Evolutionary conservation across 1,139 yeast species (phyloP).

Genomic region (Magnusiomyces fungicola): DNA sequence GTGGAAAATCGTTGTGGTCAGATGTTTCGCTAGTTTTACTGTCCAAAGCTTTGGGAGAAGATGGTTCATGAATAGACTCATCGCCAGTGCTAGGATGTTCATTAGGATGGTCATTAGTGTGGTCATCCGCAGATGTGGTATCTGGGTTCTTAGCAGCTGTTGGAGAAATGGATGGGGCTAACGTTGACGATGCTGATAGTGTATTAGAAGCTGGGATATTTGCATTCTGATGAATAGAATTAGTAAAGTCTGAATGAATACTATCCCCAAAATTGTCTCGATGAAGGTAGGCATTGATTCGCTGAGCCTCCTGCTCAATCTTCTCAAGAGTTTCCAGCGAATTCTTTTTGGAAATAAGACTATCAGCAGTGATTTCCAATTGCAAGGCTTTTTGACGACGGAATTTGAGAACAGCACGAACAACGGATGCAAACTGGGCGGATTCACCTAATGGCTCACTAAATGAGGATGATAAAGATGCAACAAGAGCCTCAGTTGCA

Average conservation of each 20-base stretch:
- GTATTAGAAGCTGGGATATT: not conserved
- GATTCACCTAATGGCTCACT: slow-evolving; percentile 82
- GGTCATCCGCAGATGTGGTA: slow-evolving; percentile 7
- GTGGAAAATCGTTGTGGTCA: not conserved
- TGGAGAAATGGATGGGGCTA: not conserved
- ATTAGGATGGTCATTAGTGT: too few species aligned
- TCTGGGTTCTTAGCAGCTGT: too few species aligned
- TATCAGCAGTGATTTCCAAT: slow-evolving; percentile 48
- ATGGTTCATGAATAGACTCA: not conserved
- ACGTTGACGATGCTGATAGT: not conserved
- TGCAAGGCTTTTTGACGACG: slow-evolving; percentile 66
- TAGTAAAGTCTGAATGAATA: not conserved
- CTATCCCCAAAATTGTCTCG: slow-evolving; percentile 16
- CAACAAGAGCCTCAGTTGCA: slow-evolving; percentile 60
- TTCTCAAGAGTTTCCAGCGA: slow-evolving; percentile 34
- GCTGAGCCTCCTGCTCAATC: slow-evolving; percentile 37
- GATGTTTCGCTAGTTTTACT: not conserved
- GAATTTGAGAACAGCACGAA: slow-evolving; percentile 60
- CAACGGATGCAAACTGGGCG: slow-evolving; percentile 64
- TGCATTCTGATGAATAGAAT: not conserved
- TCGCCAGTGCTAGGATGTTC: slow-evolving; percentile 4
- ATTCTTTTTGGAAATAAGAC: slow-evolving; percentile 40
- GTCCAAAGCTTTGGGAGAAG: not conserved
- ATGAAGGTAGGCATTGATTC: slow-evolving; percentile 32
- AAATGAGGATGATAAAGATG: slow-evolving; percentile 61